These are phyloP conservation scores for Apiotrichum montevideense DNA, from an alignment of 1,284 basidiomycete genomes.

Conservation along the genomic window DNA sequence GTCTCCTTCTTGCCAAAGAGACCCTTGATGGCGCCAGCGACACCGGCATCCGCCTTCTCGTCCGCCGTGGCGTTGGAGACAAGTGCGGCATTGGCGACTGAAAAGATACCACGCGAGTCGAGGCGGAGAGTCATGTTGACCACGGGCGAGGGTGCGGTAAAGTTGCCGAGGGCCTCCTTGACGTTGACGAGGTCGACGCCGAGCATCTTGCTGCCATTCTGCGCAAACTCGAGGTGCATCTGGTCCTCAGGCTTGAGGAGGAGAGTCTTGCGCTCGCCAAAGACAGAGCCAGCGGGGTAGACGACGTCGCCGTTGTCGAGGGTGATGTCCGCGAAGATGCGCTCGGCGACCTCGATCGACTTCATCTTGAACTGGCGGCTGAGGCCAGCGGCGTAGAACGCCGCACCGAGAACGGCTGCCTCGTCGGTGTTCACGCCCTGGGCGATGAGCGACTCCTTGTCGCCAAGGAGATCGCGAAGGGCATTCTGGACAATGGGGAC, in stretches of 20 bases:
- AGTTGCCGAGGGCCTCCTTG: constrained; percentile 33
- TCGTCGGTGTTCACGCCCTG: constrained; percentile 97
- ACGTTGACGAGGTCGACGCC: constrained; percentile 32
- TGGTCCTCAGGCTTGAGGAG: constrained; percentile 49
- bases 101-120: constrained; percentile 75
- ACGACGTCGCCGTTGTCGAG: constrained; percentile 47
- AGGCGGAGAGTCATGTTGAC: constrained; percentile 73
- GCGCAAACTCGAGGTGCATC: constrained; percentile 64
- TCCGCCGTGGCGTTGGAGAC: constrained; percentile 51
- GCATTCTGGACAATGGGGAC: constrained; percentile 87
- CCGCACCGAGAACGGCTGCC: constrained; percentile 89
- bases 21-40: constrained; percentile 71
- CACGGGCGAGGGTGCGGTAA: constrained; percentile 46
- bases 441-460: constrained; percentile 68
- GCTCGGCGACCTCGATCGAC: constrained; percentile 77
- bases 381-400: constrained; percentile 82
- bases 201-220: constrained; percentile 46
- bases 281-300: constrained; percentile 67
- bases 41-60: constrained; percentile 64
- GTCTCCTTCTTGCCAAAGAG: constrained; percentile 61
- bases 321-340: constrained; percentile 57
- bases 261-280: constrained; percentile 72
- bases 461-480: constrained; percentile 67
- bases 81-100: constrained; percentile 63
- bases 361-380: constrained; percentile 94